phyloP scores from a whole-genome alignment of 768 basidiomycete species.

The button mushroom (Agaricus bisporus) region DNA sequence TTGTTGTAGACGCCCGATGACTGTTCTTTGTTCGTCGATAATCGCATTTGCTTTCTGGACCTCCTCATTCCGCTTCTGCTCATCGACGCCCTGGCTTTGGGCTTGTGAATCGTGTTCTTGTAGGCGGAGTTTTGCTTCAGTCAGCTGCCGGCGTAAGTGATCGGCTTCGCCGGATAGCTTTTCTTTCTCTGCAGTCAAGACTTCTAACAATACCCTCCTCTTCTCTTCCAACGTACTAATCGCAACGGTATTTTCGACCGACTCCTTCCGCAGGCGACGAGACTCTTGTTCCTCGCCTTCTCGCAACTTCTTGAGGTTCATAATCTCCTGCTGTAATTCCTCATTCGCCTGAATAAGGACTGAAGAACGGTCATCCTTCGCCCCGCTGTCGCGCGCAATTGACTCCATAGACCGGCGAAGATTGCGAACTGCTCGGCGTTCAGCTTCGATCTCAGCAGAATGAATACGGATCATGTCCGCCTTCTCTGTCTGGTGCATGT shows the following conservation, averaged over 20 bases:
- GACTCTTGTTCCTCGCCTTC: neutral
- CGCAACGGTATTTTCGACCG: neutral
- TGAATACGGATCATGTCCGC: neutral
- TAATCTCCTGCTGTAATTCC: neutral
- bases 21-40: neutral
- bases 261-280: neutral
- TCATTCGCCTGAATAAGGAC: neutral
- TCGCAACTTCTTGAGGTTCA: neutral
- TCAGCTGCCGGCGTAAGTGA: neutral
- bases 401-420: constrained; percentile 2
- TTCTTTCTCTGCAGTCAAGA: neutral
- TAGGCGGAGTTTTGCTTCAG: neutral
- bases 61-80: neutral
- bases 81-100: neutral
- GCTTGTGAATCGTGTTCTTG: neutral
- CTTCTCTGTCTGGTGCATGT: neutral
- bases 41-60: neutral
- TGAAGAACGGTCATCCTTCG: neutral
- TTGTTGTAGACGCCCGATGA: constrained; percentile 3
- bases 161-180: neutral
- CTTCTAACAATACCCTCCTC: neutral
- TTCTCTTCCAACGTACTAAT: neutral
- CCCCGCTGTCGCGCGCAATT: neutral
- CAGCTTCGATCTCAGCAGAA: neutral
- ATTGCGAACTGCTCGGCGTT: constrained; percentile 1